phyloP scores from a whole-genome alignment of 176 grass and related monocot genomes.

The Thalia dealbata region DNA sequence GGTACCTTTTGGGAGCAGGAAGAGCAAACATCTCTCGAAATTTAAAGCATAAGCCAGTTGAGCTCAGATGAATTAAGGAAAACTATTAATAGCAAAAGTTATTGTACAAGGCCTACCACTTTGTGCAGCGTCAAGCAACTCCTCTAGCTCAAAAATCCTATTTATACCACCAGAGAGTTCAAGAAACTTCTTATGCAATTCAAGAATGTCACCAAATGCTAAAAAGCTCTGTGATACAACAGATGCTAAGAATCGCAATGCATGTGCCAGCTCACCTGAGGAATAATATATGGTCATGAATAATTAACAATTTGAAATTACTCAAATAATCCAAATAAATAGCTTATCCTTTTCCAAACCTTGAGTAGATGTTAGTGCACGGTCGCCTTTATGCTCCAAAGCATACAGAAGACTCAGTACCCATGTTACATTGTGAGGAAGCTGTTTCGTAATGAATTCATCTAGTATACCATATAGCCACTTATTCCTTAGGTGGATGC shows the following conservation, averaged over 20 bases:
- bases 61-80: not conserved
- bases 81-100: not conserved
- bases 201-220: conserved; percentile 96
- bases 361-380: conserved; percentile 86
- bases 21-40: too few relatives aligned
- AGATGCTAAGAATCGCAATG: conserved; percentile 86
- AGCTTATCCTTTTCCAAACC: conserved; percentile 35
- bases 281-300: conserved; percentile 13
- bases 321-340: conserved; percentile 7
- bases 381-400: conserved; percentile 91
- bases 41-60: too few relatives aligned
- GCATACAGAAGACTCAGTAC: conserved; percentile 94
- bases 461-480: conserved; percentile 97
- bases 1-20: too few relatives aligned
- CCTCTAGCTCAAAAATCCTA: conserved; percentile 91
- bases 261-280: conserved; percentile 91
- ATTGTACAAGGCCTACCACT: conserved; percentile 45
- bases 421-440: conserved; percentile 99
- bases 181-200: conserved; percentile 86
- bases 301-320: conserved; percentile 10
- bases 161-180: conserved; percentile 98
- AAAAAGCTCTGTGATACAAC: conserved; percentile 97
- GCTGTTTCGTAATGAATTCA: conserved; percentile 98
- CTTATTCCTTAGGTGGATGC: conserved; percentile 76
- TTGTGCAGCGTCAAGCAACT: conserved; percentile 53